phyloP scores from a whole-genome alignment of 805 yeast species.

The Grigorovia jiainica region DNA sequence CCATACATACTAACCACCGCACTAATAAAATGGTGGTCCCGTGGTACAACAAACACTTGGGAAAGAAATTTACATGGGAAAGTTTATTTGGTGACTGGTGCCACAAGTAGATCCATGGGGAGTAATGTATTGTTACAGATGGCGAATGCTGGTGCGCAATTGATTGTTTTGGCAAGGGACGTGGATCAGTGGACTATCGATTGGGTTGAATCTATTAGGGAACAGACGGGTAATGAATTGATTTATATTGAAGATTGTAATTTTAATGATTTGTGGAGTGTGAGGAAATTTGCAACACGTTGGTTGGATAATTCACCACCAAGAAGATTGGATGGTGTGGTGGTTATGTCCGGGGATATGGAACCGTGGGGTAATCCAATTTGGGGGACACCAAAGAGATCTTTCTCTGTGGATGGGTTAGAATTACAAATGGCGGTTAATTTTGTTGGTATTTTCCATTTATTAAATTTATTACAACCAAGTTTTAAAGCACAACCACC shows the following conservation, averaged over 20 bases:
- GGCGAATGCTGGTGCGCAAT: constrained; percentile 78
- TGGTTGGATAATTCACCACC: constrained; percentile 93
- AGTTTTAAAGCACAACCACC: constrained; percentile 83
- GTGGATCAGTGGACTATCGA: constrained; percentile 72
- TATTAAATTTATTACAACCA: constrained; percentile 73
- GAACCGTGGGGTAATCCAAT: constrained; percentile 49
- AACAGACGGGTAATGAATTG: constrained; percentile 55
- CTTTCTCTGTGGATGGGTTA: constrained; percentile 67
- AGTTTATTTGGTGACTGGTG: constrained; percentile 82
- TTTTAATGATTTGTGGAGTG: constrained; percentile 57
- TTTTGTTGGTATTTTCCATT: constrained; percentile 72
- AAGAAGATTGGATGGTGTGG: constrained; percentile 79
- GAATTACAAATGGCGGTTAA: constrained; percentile 81
- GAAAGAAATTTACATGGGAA: constrained; percentile 87
- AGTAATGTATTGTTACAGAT: constrained; percentile 63
- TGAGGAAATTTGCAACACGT: constrained; percentile 83
- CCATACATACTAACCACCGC: constrained; percentile 43
- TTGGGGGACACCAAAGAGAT: constrained; percentile 36
- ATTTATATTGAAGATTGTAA: constrained; percentile 91
- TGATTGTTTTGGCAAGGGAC: constrained; percentile 61
- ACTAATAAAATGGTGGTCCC: constrained; percentile 59
- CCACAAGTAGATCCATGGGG: constrained; percentile 80
- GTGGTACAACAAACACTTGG: constrained; percentile 82
- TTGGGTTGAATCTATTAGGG: constrained; percentile 68
- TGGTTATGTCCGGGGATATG: constrained; percentile 80